Conservation (phyloP, 257 asterid species). For the Anisodus tanguticus region DNA sequence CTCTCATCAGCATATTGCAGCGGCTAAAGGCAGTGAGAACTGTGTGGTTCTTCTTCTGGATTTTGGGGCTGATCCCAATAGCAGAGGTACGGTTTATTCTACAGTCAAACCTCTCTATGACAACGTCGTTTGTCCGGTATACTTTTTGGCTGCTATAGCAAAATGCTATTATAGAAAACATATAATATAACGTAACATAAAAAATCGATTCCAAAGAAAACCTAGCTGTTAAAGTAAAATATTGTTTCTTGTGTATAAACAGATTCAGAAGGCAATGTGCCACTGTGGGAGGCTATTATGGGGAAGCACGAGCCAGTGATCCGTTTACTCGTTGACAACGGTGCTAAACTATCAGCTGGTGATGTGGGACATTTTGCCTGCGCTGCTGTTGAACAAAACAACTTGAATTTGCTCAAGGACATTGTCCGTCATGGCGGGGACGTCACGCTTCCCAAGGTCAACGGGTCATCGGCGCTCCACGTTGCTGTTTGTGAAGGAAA, state of each 20-base stretch:
- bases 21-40: constrained; percentile 70
- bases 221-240: too few species aligned
- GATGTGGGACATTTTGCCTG: constrained; percentile 54
- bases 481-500: constrained; percentile 57
- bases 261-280: constrained; percentile 56
- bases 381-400: constrained; percentile 51
- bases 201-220: too few species aligned
- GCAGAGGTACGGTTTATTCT: constrained; percentile 55
- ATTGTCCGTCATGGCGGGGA: constrained; percentile 50
- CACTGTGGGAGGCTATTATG: constrained; percentile 58
- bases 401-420: constrained; percentile 45
- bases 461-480: constrained; percentile 54
- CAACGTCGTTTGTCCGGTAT: too few species aligned
- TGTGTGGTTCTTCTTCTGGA: constrained; percentile 81
- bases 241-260: neutral
- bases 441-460: constrained; percentile 41
- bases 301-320: constrained; percentile 45
- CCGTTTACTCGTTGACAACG: constrained; percentile 39
- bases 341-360: constrained; percentile 51
- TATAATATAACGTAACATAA: too few species aligned
- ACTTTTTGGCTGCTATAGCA: too few species aligned
- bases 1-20: constrained; percentile 78
- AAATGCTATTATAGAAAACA: too few species aligned
- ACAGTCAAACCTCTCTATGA: too few species aligned
- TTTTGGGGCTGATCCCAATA: constrained; percentile 75